phyloP scores from a whole-genome alignment of 192 early-diverging fungal genomes.

The Coemansia sp. region DNA sequence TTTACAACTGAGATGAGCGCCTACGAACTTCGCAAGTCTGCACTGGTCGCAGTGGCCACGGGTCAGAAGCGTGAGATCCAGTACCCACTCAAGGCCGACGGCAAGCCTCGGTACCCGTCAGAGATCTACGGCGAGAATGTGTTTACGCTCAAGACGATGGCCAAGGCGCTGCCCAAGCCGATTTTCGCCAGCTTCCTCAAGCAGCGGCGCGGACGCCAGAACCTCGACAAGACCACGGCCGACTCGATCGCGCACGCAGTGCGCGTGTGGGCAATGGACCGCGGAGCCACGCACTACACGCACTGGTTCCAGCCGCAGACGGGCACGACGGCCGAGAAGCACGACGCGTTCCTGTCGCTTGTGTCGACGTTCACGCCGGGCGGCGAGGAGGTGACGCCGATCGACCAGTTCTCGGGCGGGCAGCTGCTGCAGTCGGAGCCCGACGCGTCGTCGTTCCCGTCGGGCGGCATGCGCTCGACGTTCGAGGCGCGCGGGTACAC shows the following conservation, averaged over 20 bases:
- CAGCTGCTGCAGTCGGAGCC: slow-evolving; percentile 99
- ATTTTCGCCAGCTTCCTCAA: slow-evolving; percentile 90
- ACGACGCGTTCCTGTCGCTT: slow-evolving; percentile 95
- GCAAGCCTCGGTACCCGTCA: slow-evolving; percentile 76
- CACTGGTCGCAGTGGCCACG: slow-evolving; percentile 67
- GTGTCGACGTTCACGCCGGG: slow-evolving; percentile 80
- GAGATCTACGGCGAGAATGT: slow-evolving; percentile 95
- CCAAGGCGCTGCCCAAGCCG: slow-evolving; percentile 92
- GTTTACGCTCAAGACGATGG: slow-evolving; percentile 90
- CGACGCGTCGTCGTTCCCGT: slow-evolving; percentile 99
- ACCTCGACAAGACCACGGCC: slow-evolving; percentile 90
- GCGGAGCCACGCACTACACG: slow-evolving; percentile 97
- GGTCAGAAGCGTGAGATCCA: slow-evolving; percentile 73
- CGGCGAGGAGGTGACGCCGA: slow-evolving; percentile 82
- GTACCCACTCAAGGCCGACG: slow-evolving; percentile 74
- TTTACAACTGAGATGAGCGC: slow-evolving; percentile 30
- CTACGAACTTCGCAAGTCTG: slow-evolving; percentile 58
- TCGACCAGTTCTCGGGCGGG: slow-evolving; percentile 97
- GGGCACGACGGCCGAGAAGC: slow-evolving; percentile 98
- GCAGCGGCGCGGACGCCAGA: slow-evolving; percentile 89
- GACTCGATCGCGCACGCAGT: slow-evolving; percentile 99
- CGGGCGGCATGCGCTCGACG: slow-evolving; percentile 96
- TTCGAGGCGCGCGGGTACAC: slow-evolving; percentile 99
- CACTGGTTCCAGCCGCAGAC: slow-evolving; percentile 99
- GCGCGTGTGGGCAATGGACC: slow-evolving; percentile 97